A percentile compares a stretch with the other conserved stretches of the same genome.
Evolutionary conservation across 768 basidiomycete species (phyloP).

Genomic region (Pleurotus platypus): DNA sequence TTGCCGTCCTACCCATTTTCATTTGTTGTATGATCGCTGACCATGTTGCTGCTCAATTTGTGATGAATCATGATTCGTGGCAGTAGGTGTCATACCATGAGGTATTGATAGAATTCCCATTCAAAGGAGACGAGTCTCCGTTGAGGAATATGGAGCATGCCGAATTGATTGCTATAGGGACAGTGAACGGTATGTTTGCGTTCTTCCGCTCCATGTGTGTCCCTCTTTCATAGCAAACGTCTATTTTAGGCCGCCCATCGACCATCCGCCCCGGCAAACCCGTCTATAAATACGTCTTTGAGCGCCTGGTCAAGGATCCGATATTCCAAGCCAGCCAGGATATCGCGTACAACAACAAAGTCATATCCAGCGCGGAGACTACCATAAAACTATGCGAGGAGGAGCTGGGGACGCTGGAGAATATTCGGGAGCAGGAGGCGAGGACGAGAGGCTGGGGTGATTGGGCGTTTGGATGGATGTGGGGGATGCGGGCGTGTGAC

Average conservation of each 20-base stretch:
- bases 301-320: constrained; percentile 50
- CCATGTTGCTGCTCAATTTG: constrained; percentile 2
- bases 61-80: constrained; percentile 10
- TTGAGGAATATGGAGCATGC: constrained; percentile 85
- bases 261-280: constrained; percentile 88
- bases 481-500: constrained; percentile 47
- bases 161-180: constrained; percentile 80
- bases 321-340: constrained; percentile 82
- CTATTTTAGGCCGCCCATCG: constrained; percentile 67
- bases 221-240: background rate
- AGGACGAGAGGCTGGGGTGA: constrained; percentile 25
- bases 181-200: constrained; percentile 54
- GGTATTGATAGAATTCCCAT: constrained; percentile 77
- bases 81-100: constrained; percentile 77
- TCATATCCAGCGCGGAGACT: constrained; percentile 53
- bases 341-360: constrained; percentile 72
- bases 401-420: constrained; percentile 67
- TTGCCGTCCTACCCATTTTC: too few relatives aligned
- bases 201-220: background rate
- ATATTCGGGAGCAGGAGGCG: constrained; percentile 52
- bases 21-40: too few relatives aligned
- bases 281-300: constrained; percentile 82
- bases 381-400: constrained; percentile 71
- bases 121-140: constrained; percentile 85
- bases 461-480: constrained; percentile 32